A percentile compares a stretch with the other conserved stretches of the same genome.
Conservation (phyloP, 2,329 filamentous ascomycete species). For the Stagonosporopsis vannaccii region DNA sequence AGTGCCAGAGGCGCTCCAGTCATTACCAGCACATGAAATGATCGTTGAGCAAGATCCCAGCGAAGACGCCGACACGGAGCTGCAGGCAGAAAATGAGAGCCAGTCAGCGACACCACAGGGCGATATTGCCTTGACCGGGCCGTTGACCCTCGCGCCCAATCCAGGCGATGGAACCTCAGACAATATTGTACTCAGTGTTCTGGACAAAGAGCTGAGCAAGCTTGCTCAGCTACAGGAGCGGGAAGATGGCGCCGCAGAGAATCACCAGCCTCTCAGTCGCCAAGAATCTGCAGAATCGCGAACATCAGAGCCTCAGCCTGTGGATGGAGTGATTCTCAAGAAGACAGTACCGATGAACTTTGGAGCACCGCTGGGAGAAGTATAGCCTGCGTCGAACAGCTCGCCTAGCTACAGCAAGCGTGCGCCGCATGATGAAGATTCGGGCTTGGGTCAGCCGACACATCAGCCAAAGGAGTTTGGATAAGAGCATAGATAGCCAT, state of each 20-base stretch:
- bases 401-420: slow-evolving; percentile 1
- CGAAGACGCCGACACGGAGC: slow-evolving; percentile 17
- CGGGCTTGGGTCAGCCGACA: background rate
- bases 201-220: slow-evolving; percentile 38
- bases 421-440: background rate
- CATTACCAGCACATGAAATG: slow-evolving; percentile 20
- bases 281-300: slow-evolving; percentile 32
- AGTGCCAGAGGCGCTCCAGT: slow-evolving; percentile 16
- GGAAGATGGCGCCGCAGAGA: slow-evolving; percentile 21
- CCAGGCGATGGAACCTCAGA: slow-evolving; percentile 43
- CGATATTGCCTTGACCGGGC: slow-evolving; percentile 38
- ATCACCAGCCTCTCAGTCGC: slow-evolving; percentile 30
- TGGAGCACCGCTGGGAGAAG: slow-evolving; percentile 44
- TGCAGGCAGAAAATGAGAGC: slow-evolving; percentile 15
- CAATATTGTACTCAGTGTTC: slow-evolving; percentile 36
- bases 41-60: slow-evolving; percentile 15
- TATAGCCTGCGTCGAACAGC: slow-evolving; percentile 17
- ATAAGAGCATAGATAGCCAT: slow-evolving; percentile 7
- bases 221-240: slow-evolving; percentile 32
- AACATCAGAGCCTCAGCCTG: slow-evolving; percentile 27
- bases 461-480: background rate
- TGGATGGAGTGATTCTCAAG: slow-evolving; percentile 48
- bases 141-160: slow-evolving; percentile 43
- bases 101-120: slow-evolving; percentile 26
- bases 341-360: slow-evolving; percentile 44